Conservation (phyloP, 768 basidiomycete genomes). For the Galerina sulciceps region DNA sequence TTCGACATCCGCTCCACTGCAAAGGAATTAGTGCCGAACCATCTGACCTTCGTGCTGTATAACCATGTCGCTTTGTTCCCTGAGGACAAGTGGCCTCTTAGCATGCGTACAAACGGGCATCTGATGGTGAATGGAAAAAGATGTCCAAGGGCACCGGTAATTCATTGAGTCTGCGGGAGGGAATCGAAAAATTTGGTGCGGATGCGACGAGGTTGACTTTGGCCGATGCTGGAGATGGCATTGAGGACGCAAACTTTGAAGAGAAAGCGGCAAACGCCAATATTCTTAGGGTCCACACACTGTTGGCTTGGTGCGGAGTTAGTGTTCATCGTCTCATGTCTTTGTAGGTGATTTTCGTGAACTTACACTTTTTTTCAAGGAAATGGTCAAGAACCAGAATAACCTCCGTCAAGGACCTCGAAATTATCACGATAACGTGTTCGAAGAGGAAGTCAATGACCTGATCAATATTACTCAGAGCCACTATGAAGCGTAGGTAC, state of each 20-base stretch:
- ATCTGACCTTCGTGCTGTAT: slow-evolving; percentile 93
- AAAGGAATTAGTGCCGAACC: slow-evolving; percentile 95
- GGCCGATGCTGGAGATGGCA: slow-evolving; percentile 96
- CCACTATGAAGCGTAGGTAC: slow-evolving; percentile 79
- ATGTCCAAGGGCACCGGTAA: slow-evolving; percentile 99
- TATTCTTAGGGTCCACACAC: slow-evolving; percentile 89
- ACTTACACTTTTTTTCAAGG: slow-evolving; percentile 45
- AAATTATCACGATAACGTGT: slow-evolving; percentile 87
- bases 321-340: slow-evolving; percentile 15
- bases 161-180: slow-evolving; percentile 86
- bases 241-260: slow-evolving; percentile 99
- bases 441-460: slow-evolving; percentile 89
- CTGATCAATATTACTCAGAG: slow-evolving; percentile 81
- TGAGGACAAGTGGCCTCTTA: slow-evolving; percentile 85
- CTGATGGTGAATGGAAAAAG: slow-evolving; percentile 98
- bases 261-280: slow-evolving; percentile 98
- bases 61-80: slow-evolving; percentile 96
- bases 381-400: slow-evolving; percentile 74
- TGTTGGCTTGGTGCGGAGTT: slow-evolving; percentile 92
- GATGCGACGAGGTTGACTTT: slow-evolving; percentile 93
- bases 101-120: slow-evolving; percentile 96
- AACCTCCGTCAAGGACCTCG: slow-evolving; percentile 75
- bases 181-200: slow-evolving; percentile 94
- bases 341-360: slow-evolving; percentile 9
- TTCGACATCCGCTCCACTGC: slow-evolving; percentile 98